Evolutionary conservation across 2,329 filamentous ascomycete genomes (phyloP).

Genomic region (Parastagonospora nodorum): DNA sequence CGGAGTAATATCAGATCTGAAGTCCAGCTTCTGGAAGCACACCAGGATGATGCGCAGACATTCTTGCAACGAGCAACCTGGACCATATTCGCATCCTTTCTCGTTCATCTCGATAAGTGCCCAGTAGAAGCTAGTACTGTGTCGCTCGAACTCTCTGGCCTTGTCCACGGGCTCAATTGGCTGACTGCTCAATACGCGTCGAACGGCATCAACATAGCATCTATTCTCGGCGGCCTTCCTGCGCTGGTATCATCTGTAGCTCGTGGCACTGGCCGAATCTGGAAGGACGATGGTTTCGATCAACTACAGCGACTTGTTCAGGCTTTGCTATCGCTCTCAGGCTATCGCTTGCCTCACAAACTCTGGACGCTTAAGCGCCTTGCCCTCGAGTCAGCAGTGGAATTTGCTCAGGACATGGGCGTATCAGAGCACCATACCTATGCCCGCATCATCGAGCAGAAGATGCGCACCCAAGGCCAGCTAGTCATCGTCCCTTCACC

Average conservation of each 20-base stretch:
- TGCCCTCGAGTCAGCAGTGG: constrained; percentile 42
- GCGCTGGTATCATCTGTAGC: constrained; percentile 39
- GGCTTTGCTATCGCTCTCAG: constrained; percentile 29
- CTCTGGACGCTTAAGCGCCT: constrained; percentile 44
- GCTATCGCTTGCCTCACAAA: constrained; percentile 32
- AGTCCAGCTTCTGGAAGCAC: constrained; percentile 25
- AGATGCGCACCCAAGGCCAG: constrained; percentile 34
- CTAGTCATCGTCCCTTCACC: constrained; percentile 34
- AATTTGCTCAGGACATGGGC: constrained; percentile 42
- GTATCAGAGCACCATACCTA: constrained; percentile 34
- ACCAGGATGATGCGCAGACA: constrained; percentile 30
- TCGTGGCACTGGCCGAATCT: constrained; percentile 43
- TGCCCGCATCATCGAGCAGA: constrained; percentile 37
- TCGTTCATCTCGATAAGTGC: constrained; percentile 28
- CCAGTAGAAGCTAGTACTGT: background rate
- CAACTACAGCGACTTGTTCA: constrained; percentile 39
- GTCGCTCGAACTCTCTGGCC: constrained; percentile 8
- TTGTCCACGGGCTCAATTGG: constrained; percentile 25
- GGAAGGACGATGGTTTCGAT: constrained; percentile 40
- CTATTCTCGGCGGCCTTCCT: constrained; percentile 31
- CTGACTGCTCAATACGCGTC: constrained; percentile 29
- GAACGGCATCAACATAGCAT: constrained; percentile 23
- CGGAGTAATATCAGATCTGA: constrained; percentile 29
- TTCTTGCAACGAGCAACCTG: constrained; percentile 39
- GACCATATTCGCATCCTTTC: constrained; percentile 29